Evolutionary conservation across 192 early-diverging fungal genomes (phyloP), one percentile per base, ranked within the genome.

Genomic region (Coemansia sp.): DNA sequence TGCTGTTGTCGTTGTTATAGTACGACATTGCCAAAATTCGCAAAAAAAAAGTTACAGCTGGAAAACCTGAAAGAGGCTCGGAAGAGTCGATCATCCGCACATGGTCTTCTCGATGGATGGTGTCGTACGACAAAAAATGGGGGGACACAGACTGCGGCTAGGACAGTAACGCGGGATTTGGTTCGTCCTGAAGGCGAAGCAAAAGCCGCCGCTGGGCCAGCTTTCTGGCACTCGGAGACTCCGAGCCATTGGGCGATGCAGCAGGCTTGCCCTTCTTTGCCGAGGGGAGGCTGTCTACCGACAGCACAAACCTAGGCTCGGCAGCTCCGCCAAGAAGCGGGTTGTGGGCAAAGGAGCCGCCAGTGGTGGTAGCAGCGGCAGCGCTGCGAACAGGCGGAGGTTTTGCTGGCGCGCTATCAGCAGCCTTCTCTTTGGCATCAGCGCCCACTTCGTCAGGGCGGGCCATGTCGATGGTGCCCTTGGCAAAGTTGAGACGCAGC

Each of bases 131-230:
- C 43, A 20, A 23, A 59, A 59, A 31, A 37, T 37, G 9, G 23
- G 25, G 48, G 48, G n/a, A 58, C 20, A 55, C 52, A 31, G 21
- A 12, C 3, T 1, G 18, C 12, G 5, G 4, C 23, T 42, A 61
- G 2, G 11, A 61, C 16, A 36, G 20, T 10, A 63, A 16, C 33
- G 43, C 42, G 21, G 55, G 60, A 26, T 21, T 57, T 3, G 50
- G 14, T 36, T 79, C 68, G 39, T 61, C 61, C 68, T 79, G 77
- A 53, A 79, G 64, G 38, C 77, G 72, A 34, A 79, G 52, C 68
- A 65, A 62, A 55, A 56, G 68, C 21, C 72, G 64, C 57, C 52
- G 77, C 12, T 38, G 56, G 4, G 34, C 58, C 50, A 64, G 37
- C 56, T 34, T 50, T 18, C 63, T 50, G 7, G 47, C 21, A 28